Base-by-base conservation (phyloP, 495 filamentous ascomycete species). In the Penicillium cataractarum region DNA sequence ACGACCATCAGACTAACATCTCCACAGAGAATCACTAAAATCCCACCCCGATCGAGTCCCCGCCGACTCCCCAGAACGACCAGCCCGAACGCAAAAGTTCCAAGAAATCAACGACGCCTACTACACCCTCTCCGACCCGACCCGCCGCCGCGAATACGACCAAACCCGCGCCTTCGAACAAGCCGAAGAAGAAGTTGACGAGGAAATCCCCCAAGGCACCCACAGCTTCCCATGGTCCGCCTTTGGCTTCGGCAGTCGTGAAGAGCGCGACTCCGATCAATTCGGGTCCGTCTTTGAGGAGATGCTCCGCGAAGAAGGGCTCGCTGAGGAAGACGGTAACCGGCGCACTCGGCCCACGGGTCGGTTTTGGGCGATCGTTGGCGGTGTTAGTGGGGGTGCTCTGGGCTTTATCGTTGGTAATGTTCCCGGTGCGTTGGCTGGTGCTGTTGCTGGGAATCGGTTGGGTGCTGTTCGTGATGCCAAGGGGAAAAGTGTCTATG, bases 51-150 rank as follows among this genome's bases (percentile, higher is more conserved):
- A 99, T 74, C 89, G 95, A 54, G 92, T 98, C 56, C 84, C 93
- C 42, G 78, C 85, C 67, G 89, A 93, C 76, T 92, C 92, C 24
- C 90, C 94, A 55, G 92, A 97, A 65, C 89, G 93, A 57, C 69
- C 86, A n/a, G 76, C 82, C 3, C 89, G 94, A 63, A 99, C 95
- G 7, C 87, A 89, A 66, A 89, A 90, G 73, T 99, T 99, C 81
- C 95, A 99, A 74, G 86, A 91, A 61, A 90, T 99, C 69, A 99
- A 97, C 80, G 95, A 98, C 75, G 95, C 95, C 68, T 99, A 99
- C 82, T 99, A 93, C 73, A 96, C 93, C 24, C 90, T 99, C 42
- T 93, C 89, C 0, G 93, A 99, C 71, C 69, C 88, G 4, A 65
- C 76, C 7, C 87, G 96, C 2, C 89, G 95, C n/a, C 84, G 87